Percentiles rank a stretch among this genome's conserved stretches.
Conservation (phyloP, 306 rosid species). For the Delonix regia region DNA sequence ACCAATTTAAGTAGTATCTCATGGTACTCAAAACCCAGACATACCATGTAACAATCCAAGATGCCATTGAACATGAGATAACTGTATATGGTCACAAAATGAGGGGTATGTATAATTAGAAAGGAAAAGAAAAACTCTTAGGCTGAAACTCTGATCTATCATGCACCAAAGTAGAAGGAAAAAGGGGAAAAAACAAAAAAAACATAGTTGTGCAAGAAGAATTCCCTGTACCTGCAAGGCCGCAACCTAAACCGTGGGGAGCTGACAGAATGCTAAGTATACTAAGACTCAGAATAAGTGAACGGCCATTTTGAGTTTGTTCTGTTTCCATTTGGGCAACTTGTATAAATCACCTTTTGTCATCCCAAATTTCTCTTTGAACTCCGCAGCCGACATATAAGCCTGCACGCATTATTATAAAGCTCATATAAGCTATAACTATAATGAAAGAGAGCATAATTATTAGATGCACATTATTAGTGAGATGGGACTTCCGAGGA, state of each 20-base stretch:
- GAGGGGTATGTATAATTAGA: too few relatives aligned
- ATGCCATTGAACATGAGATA: too few relatives aligned
- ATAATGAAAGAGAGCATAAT: conserved; percentile 22
- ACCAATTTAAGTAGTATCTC: neutral
- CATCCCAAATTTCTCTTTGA: conserved; percentile 80
- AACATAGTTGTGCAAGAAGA: conserved; percentile 43
- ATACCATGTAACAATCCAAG: too few relatives aligned
- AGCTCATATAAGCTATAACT: conserved; percentile 43
- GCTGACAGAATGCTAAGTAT: conserved; percentile 43
- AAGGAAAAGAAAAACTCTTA: too few relatives aligned
- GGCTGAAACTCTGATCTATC: too few relatives aligned
- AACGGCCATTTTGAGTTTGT: conserved; percentile 91
- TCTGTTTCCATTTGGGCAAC: conserved; percentile 99
- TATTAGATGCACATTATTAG: conserved; percentile 12
- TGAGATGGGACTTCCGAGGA: conserved; percentile 20
- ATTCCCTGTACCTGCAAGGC: conserved; percentile 60
- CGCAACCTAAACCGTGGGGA: conserved; percentile 48
- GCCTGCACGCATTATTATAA: conserved; percentile 69
- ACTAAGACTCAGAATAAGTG: conserved; percentile 68
- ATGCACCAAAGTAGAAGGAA: too few relatives aligned
- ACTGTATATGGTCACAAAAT: too few relatives aligned
- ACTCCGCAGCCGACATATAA: conserved; percentile 82
- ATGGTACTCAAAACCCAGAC: neutral
- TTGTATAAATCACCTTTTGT: conserved; percentile 68
- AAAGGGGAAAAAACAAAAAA: too few relatives aligned